phyloP scores from a whole-genome alignment of 163 green algal genomes.

The Chlamydomonas reinhardtii region DNA sequence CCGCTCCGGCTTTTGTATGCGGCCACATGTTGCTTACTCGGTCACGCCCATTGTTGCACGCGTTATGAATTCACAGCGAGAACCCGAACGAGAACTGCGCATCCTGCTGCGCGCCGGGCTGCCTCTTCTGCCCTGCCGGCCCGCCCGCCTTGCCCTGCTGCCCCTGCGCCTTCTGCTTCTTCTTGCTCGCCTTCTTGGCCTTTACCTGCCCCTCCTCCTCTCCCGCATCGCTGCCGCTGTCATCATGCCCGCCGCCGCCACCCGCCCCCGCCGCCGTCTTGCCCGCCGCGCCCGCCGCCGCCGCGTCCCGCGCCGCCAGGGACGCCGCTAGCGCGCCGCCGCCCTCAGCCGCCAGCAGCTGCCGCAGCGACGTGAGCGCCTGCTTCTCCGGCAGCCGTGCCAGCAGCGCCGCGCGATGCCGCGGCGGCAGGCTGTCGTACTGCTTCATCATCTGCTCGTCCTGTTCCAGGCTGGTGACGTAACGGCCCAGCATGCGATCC shows the following conservation, averaged over 20 bases:
- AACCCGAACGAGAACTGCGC: conserved; percentile 20
- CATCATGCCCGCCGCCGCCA: not conserved
- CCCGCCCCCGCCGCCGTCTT: not conserved
- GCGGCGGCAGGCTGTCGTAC: not conserved
- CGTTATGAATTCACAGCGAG: not conserved
- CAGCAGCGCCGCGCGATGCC: conserved; percentile 18
- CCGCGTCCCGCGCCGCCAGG: not conserved
- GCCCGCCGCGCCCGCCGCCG: not conserved
- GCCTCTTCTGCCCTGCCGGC: not conserved
- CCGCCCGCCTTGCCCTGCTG: not conserved
- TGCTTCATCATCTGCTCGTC: conserved; percentile 40
- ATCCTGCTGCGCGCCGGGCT: too few species aligned
- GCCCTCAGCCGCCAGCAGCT: not conserved
- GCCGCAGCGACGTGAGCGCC: conserved; percentile 5
- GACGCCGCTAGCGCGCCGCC: not conserved
- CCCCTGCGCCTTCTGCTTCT: not conserved
- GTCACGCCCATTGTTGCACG: too few species aligned
- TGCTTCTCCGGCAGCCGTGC: conserved; percentile 39
- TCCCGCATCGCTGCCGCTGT: not conserved
- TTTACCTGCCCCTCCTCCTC: not conserved
- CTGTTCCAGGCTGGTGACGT: conserved; percentile 52
- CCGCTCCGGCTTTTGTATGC: too few species aligned
- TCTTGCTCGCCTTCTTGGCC: not conserved
- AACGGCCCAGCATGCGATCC: conserved; percentile 51
- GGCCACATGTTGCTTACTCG: too few species aligned